Conservation (phyloP, 2,329 filamentous ascomycete genomes). For the Akanthomyces dipterigenus region DNA sequence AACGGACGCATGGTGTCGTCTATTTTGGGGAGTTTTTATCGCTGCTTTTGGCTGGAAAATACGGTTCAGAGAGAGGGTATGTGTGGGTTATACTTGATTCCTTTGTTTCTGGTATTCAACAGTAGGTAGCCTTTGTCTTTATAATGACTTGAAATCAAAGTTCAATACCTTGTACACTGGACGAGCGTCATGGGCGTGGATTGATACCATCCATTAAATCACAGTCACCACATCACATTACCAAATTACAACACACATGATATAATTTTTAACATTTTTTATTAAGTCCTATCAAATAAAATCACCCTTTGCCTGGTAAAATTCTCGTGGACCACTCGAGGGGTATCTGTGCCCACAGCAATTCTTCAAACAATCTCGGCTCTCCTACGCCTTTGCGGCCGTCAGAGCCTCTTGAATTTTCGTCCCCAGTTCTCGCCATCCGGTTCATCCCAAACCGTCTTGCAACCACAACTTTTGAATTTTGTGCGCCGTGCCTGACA, state of each 20-base stretch:
- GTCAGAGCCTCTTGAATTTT: background rate
- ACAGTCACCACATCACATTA: background rate
- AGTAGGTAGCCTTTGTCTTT: background rate
- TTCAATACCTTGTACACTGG: background rate
- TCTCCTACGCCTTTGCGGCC: background rate
- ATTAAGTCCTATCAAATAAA: constrained; percentile 11
- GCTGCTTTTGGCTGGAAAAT: background rate
- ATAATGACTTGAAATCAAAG: background rate
- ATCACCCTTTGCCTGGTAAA: constrained; percentile 8
- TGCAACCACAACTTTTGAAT: constrained; percentile 25
- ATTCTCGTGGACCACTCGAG: constrained; percentile 7
- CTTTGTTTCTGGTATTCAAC: background rate
- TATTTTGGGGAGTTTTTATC: background rate
- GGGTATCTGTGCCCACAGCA: constrained; percentile 10
- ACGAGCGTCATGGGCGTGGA: no score
- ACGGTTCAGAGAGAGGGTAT: background rate
- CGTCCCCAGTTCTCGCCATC: background rate
- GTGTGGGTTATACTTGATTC: background rate
- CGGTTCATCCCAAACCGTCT: constrained; percentile 11
- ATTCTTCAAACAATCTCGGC: background rate
- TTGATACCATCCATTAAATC: no score
- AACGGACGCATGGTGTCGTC: background rate
- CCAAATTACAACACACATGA: background rate
- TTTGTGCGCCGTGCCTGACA: constrained; percentile 30
- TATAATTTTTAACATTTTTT: constrained; percentile 12